Evolutionary conservation across 306 rosid species (phyloP), one percentile per base, ranked within the genome.

Genomic region (Trichosanthes cucumerina): DNA sequence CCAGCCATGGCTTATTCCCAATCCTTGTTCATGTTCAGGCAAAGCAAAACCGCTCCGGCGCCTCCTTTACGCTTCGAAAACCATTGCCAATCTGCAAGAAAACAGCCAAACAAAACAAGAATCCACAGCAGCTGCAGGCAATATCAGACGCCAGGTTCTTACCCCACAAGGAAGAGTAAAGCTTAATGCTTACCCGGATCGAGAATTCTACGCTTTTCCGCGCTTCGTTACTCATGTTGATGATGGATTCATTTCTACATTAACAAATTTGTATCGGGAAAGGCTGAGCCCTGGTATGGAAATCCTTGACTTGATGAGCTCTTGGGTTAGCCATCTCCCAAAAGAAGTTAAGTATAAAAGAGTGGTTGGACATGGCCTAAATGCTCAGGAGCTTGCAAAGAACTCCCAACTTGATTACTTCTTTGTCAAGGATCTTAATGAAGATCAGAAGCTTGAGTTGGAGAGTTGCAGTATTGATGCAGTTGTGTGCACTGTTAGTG

Each of bases 321-420:
- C 98, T 14, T 91, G 98, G 98, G 43, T 93, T 38, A 90, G 96
- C 85, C 98, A 93, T 69, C 88, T 93, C 7, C 97, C 98, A 0
- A 38, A 56, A 47, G 97, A 93, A 56, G 88, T 89, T 2, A 75
- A 79, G 34, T 91, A 78, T 78, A 87, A 75, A 44, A 84, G 83
- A 81, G 98, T 93, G 9, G 93, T 89, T 78, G 98, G 98, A 1
- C 97, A 93, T 82, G 98, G 98, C 0, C 78, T 93, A 62, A 93
- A 90, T 84, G 91, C 96, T 6, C 90, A 87, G 65, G 98, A 93
- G 83, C 97, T 93, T 71, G 87, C 90, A 13, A 93, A 79, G 80
- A 91, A 93, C 78, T 85, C 90, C 16, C 79, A 85, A 80, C 66
- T 93, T 79, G 96, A 93, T 64, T 90, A 79, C 58, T 91, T 91